Conservation (phyloP, 768 basidiomycete species). For the Rhodotorula babjevae region DNA sequence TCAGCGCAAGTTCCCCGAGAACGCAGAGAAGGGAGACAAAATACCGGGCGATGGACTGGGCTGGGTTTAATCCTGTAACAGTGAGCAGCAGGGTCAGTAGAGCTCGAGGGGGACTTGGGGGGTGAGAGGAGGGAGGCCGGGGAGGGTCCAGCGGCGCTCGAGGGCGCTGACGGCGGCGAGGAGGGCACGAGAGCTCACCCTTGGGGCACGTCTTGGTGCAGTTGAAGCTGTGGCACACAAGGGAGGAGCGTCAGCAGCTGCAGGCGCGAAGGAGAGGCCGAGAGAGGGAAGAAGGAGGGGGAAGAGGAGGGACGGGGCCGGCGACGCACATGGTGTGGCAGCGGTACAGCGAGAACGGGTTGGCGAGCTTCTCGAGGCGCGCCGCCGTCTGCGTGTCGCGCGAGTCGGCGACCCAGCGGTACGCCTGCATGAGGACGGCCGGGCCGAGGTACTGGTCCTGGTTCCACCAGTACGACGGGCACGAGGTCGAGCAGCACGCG, state of each 20-base stretch:
- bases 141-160: not conserved
- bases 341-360: conserved; percentile 91
- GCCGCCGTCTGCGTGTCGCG: conserved; percentile 72
- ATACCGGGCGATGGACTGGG: not conserved
- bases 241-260: not conserved
- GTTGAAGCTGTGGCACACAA: not conserved
- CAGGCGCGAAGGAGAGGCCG: not conserved
- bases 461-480: conserved; percentile 82
- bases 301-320: too few relatives aligned
- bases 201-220: conserved; percentile 1
- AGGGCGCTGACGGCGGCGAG: not conserved
- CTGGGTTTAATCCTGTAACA: not conserved
- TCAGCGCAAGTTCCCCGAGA: too few relatives aligned
- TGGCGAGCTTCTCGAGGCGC: conserved; percentile 87
- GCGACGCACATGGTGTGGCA: conserved; percentile 66
- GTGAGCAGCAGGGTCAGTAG: not conserved
- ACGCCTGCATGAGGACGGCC: conserved; percentile 64
- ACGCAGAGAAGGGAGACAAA: too few relatives aligned
- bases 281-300: not conserved
- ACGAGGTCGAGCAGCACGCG: conserved; percentile 95
- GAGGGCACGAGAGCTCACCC: not conserved
- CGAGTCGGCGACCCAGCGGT: conserved; percentile 97
- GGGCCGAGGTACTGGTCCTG: conserved; percentile 97
- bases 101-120: not conserved
- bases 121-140: not conserved